Percentiles rank a stretch among this genome's conserved stretches.
Conservation (phyloP, 148 eudicot genomes). For the Diospyros lotus region DNA sequence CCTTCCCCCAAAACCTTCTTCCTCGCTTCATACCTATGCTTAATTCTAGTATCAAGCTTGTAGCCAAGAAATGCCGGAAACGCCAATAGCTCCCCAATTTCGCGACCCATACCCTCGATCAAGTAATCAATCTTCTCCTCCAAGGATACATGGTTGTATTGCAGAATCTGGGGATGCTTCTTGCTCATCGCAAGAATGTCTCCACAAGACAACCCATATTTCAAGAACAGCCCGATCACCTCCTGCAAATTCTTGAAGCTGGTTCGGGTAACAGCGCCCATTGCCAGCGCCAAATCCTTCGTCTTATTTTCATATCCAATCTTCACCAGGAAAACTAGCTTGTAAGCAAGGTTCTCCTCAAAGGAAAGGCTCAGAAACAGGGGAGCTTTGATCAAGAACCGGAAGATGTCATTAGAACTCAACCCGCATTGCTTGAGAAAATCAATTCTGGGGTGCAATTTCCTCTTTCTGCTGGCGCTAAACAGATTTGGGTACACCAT, state of each 20-base stretch:
- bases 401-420: constrained; percentile 63
- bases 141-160: constrained; percentile 70
- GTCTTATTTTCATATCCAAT: constrained; percentile 72
- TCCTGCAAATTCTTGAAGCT: constrained; percentile 77
- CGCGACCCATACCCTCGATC: constrained; percentile 84
- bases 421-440: constrained; percentile 82
- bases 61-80: constrained; percentile 97
- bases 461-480: constrained; percentile 74
- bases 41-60: constrained; percentile 81
- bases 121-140: constrained; percentile 83
- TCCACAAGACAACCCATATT: constrained; percentile 64
- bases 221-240: constrained; percentile 65
- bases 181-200: constrained; percentile 81
- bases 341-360: constrained; percentile 63
- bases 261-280: constrained; percentile 85
- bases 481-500: constrained; percentile 71
- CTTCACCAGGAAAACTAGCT: constrained; percentile 67
- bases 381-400: constrained; percentile 67
- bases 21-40: constrained; percentile 73
- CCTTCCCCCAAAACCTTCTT: constrained; percentile 60
- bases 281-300: constrained; percentile 77
- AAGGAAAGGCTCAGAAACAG: constrained; percentile 75
- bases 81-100: constrained; percentile 72
- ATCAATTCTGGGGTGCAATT: constrained; percentile 69
- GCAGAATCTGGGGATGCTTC: constrained; percentile 84